These are phyloP conservation scores for Calvatia gigantea DNA, from an alignment of 768 basidiomycete species.

Conservation along the genomic window DNA sequence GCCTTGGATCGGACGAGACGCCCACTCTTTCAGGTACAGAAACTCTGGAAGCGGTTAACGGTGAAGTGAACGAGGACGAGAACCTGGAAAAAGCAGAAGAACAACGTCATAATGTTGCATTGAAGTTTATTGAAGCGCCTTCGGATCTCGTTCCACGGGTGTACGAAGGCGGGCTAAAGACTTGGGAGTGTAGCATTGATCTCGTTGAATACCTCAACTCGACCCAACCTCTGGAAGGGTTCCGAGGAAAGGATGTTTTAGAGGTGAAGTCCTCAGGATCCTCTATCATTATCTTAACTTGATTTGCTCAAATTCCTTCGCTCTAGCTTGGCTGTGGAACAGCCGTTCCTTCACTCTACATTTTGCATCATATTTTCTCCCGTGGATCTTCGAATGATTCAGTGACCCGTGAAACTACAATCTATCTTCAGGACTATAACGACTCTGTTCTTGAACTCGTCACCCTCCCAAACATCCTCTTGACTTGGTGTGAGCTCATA, in stretches of 20 bases:
- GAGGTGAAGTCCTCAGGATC: constrained; percentile 52
- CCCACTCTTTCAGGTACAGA: constrained; percentile 11
- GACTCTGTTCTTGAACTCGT: constrained; percentile 73
- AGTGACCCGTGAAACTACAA: constrained; percentile 33
- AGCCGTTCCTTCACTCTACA: constrained; percentile 74
- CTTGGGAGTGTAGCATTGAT: constrained; percentile 95
- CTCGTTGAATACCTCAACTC: constrained; percentile 64
- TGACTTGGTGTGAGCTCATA: constrained; percentile 70
- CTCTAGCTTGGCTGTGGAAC: constrained; percentile 90
- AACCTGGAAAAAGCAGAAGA: neutral
- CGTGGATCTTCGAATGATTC: constrained; percentile 17
- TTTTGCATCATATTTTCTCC: constrained; percentile 62
- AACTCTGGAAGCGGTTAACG: neutral
- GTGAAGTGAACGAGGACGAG: constrained; percentile 9
- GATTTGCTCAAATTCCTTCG: neutral
- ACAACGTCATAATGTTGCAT: constrained; percentile 28
- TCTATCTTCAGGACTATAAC: constrained; percentile 95
- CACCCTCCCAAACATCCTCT: constrained; percentile 73
- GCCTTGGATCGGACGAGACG: constrained; percentile 23
- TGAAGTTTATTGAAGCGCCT: constrained; percentile 72
- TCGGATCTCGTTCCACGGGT: constrained; percentile 89
- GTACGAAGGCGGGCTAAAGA: constrained; percentile 96
- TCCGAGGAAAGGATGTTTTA: constrained; percentile 53
- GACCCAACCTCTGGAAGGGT: constrained; percentile 18
- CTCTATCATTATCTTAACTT: neutral